Conservation (phyloP, 2,329 filamentous ascomycete genomes). For the Botrytis aclada region DNA sequence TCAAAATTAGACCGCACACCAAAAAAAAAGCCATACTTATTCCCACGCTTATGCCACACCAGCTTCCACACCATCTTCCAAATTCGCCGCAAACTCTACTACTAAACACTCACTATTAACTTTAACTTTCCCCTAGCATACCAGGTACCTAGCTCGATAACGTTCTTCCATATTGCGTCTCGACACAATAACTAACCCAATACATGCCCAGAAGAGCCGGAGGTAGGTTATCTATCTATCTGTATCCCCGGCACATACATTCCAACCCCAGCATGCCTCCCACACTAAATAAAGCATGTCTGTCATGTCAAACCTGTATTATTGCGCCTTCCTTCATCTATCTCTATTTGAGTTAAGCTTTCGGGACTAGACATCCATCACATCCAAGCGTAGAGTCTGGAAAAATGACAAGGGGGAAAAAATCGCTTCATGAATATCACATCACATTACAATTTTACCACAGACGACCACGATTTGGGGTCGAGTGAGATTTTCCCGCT, state of each 20-base stretch:
- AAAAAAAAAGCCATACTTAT: background rate
- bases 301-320: background rate
- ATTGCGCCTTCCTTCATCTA: background rate
- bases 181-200: background rate
- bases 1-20: background rate
- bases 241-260: background rate
- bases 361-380: accelerated
- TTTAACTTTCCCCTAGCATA: background rate
- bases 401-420: background rate
- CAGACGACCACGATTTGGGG: background rate
- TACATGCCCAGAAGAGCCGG: background rate
- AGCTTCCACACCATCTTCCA: too few relatives aligned
- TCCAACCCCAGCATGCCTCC: too few relatives aligned
- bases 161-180: background rate
- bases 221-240: too few relatives aligned
- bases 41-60: too few relatives aligned
- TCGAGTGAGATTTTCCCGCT: background rate
- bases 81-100: background rate
- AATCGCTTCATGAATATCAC: background rate
- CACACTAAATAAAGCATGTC: too few relatives aligned
- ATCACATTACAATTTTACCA: too few relatives aligned
- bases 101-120: too few relatives aligned
- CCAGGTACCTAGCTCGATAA: background rate
- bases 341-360: background rate
- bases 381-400: background rate